These are phyloP conservation scores for Dendrobium huoshanense DNA, from an alignment of 106 monocot species.

Conservation along the genomic window DNA sequence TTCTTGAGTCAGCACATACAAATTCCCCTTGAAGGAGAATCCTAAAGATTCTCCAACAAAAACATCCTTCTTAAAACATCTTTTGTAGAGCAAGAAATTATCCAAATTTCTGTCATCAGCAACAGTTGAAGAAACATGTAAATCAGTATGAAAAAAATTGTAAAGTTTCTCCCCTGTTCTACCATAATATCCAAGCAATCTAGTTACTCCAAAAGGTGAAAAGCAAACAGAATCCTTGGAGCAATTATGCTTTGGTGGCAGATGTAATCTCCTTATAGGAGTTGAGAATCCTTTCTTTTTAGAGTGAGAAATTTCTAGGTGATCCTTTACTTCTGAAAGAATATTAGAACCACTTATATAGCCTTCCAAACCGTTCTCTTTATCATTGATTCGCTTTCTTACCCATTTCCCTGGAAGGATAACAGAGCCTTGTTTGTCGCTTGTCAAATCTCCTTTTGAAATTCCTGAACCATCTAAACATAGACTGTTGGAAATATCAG, in stretches of 20 bases:
- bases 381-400: slow-evolving; percentile 13
- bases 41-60: slow-evolving; percentile 60
- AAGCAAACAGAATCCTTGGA: slow-evolving; percentile 41
- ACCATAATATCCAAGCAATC: slow-evolving; percentile 31
- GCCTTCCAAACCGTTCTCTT: slow-evolving; percentile 4
- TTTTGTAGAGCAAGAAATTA: slow-evolving; percentile 6
- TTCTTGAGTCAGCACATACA: slow-evolving; percentile 68
- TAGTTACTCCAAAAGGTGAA: slow-evolving; percentile 77
- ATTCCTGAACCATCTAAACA: slow-evolving; percentile 6
- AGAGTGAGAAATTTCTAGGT: slow-evolving; percentile 7
- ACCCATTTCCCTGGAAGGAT: slow-evolving; percentile 18
- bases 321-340: slow-evolving; percentile 9
- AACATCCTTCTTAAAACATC: slow-evolving; percentile 19
- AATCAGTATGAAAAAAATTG: slow-evolving; percentile 53
- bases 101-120: slow-evolving; percentile 43
- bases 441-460: slow-evolving; percentile 9
- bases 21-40: slow-evolving; percentile 60
- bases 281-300: slow-evolving; percentile 4
- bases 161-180: slow-evolving; percentile 12
- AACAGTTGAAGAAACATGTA: slow-evolving; percentile 34
- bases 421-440: neutral
- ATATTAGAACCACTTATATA: slow-evolving; percentile 35
- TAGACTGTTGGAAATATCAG: slow-evolving; percentile 12
- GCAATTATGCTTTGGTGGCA: slow-evolving; percentile 47
- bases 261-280: slow-evolving; percentile 50